Percentiles rank a stretch among this genome's conserved stretches.
Conservation (phyloP, 306 rosid species). For the Lotus japonicus region DNA sequence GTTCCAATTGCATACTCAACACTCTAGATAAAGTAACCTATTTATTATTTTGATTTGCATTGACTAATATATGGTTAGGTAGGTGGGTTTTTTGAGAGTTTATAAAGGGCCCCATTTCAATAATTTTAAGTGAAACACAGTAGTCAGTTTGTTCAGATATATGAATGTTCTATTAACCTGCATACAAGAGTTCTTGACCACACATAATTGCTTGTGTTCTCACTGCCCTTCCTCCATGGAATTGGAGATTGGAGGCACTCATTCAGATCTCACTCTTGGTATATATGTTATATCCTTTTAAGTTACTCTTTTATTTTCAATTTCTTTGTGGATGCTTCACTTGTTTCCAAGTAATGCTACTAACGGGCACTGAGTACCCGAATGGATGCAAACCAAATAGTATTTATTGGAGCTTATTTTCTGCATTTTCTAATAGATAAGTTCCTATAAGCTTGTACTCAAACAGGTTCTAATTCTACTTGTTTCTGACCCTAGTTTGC, state of each 20-base stretch:
- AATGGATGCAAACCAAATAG: no score
- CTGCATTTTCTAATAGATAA: no score
- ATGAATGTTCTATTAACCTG: conserved; percentile 19
- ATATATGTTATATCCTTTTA: conserved; percentile 1
- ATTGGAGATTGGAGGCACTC: conserved; percentile 32
- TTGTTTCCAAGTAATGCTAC: background rate
- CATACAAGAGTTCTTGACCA: background rate
- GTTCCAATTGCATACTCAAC: conserved; percentile 22
- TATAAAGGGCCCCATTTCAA: conserved; percentile 36
- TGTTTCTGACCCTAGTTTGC: background rate
- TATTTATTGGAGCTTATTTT: no score
- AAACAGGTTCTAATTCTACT: background rate
- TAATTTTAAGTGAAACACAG: conserved; percentile 36
- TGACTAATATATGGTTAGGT: conserved; percentile 46
- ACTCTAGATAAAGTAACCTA: conserved; percentile 29
- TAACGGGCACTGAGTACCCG: background rate
- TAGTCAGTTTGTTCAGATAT: conserved; percentile 29
- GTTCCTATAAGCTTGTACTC: no score
- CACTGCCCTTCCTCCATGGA: conserved; percentile 36
- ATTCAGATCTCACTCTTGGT: conserved; percentile 33
- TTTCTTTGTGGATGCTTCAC: background rate
- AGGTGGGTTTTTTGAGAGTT: conserved; percentile 35
- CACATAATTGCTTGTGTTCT: conserved; percentile 19
- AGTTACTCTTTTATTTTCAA: background rate
- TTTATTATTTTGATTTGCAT: conserved; percentile 25